phyloP scores from a whole-genome alignment of 805 yeast genomes.

The Teunomyces atbi region DNA sequence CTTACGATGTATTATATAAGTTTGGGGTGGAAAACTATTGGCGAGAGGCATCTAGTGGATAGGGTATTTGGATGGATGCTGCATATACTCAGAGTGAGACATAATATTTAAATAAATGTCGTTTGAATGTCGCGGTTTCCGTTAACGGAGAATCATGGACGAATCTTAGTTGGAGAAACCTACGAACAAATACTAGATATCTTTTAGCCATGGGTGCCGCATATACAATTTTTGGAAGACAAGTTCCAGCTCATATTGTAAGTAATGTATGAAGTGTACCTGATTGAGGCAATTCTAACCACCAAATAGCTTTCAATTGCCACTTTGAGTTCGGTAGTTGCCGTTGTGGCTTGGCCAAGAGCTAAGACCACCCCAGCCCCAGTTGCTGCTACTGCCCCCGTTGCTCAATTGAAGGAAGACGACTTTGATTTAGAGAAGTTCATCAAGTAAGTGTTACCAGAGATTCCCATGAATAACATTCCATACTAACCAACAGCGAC shows the following conservation, averaged over 20 bases:
- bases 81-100: neutral
- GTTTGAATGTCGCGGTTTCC: constrained; percentile 1
- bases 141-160: neutral
- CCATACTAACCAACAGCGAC: constrained; percentile 28
- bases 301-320: constrained; percentile 38
- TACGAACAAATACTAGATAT: neutral
- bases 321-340: constrained; percentile 41
- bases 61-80: too few species aligned
- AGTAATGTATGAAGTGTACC: constrained; percentile 13
- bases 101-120: neutral
- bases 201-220: constrained; percentile 38
- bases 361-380: constrained; percentile 21
- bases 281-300: neutral
- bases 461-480: constrained; percentile 1
- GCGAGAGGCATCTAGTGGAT: constrained; percentile 33
- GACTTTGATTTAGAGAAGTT: constrained; percentile 45
- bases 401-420: constrained; percentile 29
- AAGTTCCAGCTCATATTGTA: constrained; percentile 46
- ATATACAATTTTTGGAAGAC: constrained; percentile 43
- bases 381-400: constrained; percentile 21
- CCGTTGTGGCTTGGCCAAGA: constrained; percentile 38
- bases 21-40: constrained; percentile 61
- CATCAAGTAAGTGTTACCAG: constrained; percentile 36
- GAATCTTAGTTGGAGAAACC: neutral
- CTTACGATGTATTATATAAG: constrained; percentile 46